Conservation (phyloP, 2,329 filamentous ascomycete species). For the Fusarium buharicum region DNA sequence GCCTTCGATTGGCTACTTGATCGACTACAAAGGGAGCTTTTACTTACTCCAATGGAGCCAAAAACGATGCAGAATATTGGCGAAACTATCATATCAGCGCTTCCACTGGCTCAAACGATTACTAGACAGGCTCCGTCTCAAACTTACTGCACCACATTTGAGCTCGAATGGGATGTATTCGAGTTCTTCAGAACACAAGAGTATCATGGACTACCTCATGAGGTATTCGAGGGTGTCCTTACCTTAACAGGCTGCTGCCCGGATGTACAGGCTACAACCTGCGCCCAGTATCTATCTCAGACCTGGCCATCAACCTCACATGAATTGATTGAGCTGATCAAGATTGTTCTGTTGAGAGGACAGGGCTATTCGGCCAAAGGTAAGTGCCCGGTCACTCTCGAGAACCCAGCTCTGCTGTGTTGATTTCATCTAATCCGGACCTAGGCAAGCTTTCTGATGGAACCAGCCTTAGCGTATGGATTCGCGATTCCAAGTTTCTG, state of each 20-base stretch:
- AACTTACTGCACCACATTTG: neutral
- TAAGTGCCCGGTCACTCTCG: no score
- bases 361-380: neutral
- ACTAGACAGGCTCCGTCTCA: neutral
- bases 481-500: neutral
- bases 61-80: neutral
- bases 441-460: neutral
- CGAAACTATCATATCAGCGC: neutral
- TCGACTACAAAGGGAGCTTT: slow-evolving; percentile 1
- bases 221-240: neutral
- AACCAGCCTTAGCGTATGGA: neutral
- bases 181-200: slow-evolving; percentile 4
- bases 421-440: no score
- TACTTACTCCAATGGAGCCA: slow-evolving; percentile 2
- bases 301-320: slow-evolving; percentile 11
- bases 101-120: neutral
- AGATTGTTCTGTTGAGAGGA: neutral
- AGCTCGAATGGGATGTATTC: neutral
- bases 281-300: slow-evolving; percentile 6
- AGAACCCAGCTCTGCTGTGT: no score
- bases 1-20: slow-evolving; percentile 11
- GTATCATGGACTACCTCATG: neutral
- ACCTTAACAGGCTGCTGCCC: slow-evolving; percentile 5
- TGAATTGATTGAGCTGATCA: neutral
- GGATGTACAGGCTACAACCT: slow-evolving; percentile 12